phyloP scores from a whole-genome alignment of 2,329 filamentous ascomycete species.

The Beauveria medogensis region DNA sequence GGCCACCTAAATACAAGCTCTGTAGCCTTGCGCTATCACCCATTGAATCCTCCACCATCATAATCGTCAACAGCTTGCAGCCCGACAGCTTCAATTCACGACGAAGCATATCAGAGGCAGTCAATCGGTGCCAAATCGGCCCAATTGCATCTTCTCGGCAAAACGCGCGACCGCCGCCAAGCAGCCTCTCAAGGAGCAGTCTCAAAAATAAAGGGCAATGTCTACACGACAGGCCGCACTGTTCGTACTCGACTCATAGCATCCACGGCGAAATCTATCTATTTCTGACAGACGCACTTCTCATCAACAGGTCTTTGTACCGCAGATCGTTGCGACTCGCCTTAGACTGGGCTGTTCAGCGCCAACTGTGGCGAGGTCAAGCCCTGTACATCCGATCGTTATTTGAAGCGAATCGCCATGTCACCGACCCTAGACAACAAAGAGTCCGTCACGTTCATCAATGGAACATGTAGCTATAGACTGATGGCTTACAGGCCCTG shows the following conservation, averaged over 20 bases:
- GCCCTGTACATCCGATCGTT: slow-evolving; percentile 91
- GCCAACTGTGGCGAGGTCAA: slow-evolving; percentile 90
- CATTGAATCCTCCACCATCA: not conserved
- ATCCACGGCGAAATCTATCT: slow-evolving; percentile 1
- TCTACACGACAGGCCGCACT: slow-evolving; percentile 41
- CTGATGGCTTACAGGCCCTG: slow-evolving; percentile 51
- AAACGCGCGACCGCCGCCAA: not conserved
- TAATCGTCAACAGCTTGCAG: not conserved
- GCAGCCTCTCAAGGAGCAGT: not conserved
- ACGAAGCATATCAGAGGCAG: not conserved
- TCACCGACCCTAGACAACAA: slow-evolving; percentile 78
- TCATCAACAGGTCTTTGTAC: slow-evolving; percentile 61
- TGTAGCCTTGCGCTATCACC: not conserved
- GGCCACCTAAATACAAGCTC: not conserved
- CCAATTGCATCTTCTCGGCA: not conserved
- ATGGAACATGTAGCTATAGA: not conserved
- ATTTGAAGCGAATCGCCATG: slow-evolving; percentile 85
- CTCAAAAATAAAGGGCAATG: slow-evolving; percentile 21
- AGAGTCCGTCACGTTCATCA: slow-evolving; percentile 47
- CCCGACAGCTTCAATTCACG: not conserved
- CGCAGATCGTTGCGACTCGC: slow-evolving; percentile 87
- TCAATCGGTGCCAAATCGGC: not conserved
- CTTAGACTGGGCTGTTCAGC: slow-evolving; percentile 90
- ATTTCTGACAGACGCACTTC: not conserved
- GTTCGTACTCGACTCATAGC: slow-evolving; percentile 28